phyloP scores from a whole-genome alignment of 2,329 filamentous ascomycete genomes.

The Cladosporium sp. region DNA sequence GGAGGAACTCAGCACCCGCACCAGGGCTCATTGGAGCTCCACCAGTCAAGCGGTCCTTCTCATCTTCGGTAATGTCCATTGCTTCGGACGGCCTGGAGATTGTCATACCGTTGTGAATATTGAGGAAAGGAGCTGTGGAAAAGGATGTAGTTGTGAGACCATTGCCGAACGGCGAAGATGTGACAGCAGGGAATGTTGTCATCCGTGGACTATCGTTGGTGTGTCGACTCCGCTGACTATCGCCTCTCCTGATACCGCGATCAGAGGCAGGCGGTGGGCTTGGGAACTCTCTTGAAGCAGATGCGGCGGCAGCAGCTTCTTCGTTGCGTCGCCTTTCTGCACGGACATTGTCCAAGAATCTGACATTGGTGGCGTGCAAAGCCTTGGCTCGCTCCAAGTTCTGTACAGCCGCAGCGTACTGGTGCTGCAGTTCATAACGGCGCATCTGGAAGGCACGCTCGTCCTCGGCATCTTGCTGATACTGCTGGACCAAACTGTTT shows the following conservation, averaged over 20 bases:
- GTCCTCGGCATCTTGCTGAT: constrained; percentile 38
- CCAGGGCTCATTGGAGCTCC: constrained; percentile 73
- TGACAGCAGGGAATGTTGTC: constrained; percentile 19
- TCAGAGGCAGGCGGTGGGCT: constrained; percentile 24
- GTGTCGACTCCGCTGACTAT: constrained; percentile 37
- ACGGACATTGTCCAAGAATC: constrained; percentile 26
- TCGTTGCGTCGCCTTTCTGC: constrained; percentile 29
- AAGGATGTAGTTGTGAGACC: constrained; percentile 15
- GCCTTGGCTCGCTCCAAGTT: constrained; percentile 31
- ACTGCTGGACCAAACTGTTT: constrained; percentile 30
- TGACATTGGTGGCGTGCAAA: constrained; percentile 43
- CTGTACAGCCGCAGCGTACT: constrained; percentile 28
- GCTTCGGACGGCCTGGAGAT: constrained; percentile 42
- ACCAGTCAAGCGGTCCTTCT: constrained; percentile 56
- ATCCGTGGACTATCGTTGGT: constrained; percentile 28
- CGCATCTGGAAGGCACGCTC: constrained; percentile 36
- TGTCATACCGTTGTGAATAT: constrained; percentile 61
- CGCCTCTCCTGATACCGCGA: constrained; percentile 27
- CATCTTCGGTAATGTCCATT: constrained; percentile 55
- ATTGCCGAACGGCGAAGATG: constrained; percentile 10
- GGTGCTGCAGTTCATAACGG: constrained; percentile 25
- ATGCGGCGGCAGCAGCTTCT: constrained; percentile 22
- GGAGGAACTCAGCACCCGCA: constrained; percentile 64
- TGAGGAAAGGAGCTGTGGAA: constrained; percentile 45
- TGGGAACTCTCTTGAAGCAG: constrained; percentile 20